These are phyloP conservation scores for Gossypium aridum DNA, from an alignment of 441 rosid genomes.

Conservation along the genomic window DNA sequence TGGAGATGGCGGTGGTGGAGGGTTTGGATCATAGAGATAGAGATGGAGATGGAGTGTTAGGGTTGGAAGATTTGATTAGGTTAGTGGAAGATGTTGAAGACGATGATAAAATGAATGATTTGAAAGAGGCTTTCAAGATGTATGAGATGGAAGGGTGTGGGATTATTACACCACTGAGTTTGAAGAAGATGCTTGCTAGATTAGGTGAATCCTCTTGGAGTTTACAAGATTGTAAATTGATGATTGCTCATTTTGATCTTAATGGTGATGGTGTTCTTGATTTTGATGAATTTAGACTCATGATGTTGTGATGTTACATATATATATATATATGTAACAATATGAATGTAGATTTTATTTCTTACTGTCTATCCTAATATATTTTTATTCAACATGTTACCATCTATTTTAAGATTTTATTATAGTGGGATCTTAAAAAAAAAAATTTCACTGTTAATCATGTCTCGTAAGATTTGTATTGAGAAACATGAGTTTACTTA, in stretches of 20 bases:
- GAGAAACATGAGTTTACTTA: too few species aligned
- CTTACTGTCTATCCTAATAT: too few species aligned
- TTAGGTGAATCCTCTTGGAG: slow-evolving; percentile 47
- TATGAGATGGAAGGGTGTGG: slow-evolving; percentile 50
- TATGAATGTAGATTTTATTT: not conserved
- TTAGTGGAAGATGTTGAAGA: slow-evolving; percentile 50
- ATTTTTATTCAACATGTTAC: too few species aligned
- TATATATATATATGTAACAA: not conserved
- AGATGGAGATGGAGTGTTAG: slow-evolving; percentile 44
- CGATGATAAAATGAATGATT: slow-evolving; percentile 50
- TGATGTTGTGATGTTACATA: slow-evolving; percentile 33
- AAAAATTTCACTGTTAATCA: too few species aligned
- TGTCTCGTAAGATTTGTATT: too few species aligned
- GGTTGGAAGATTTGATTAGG: slow-evolving; percentile 53
- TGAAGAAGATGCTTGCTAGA: slow-evolving; percentile 55
- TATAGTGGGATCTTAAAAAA: too few species aligned
- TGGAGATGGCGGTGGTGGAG: slow-evolving; percentile 30
- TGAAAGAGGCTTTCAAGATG: slow-evolving; percentile 61
- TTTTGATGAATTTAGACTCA: slow-evolving; percentile 67
- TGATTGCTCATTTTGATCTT: slow-evolving; percentile 57
- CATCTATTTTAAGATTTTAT: too few species aligned
- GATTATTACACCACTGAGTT: slow-evolving; percentile 52
- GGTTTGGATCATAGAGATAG: slow-evolving; percentile 19
- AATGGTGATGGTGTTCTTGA: slow-evolving; percentile 70
- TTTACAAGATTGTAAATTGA: slow-evolving; percentile 41